Base-by-base conservation (phyloP, 2,329 filamentous ascomycete genomes). In the Talaromyces sp. region DNA sequence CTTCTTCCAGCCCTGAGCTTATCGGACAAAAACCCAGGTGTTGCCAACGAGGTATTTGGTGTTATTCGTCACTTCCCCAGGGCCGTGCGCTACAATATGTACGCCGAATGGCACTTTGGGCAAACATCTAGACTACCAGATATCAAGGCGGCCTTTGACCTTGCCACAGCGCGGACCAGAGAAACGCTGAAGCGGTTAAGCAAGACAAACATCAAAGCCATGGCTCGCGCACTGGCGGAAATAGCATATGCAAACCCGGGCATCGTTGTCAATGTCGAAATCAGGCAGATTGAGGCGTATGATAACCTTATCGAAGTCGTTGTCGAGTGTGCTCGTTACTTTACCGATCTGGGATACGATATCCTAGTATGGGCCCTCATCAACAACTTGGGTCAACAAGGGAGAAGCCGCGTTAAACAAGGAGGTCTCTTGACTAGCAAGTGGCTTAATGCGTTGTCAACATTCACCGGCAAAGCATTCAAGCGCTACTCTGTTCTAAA, bases 301-400 rank as follows among this genome's bases (percentile, higher is more conserved):
- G 90, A 89, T 71, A 99, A 98, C 71, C 83, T 99, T 63, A 96
- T 96, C 60, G 91, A 96, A 63, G 91, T 91, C 5, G 91, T 99
- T 63, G 93, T 98, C 14, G 92, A 97, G 71, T 97, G 93, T 70
- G 92, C 91, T 43, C 89, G 91, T 68, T 97, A 97, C 72, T 97
- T 98, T 67, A 96, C 93, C 1, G 87, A 90, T 58, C 79, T 99
- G 41, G 93, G 91, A 0, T 96, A 96, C 71, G 95, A 99, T 73
- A 90, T 96, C 32, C 81, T 99, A 51, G 90, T 91, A 3, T 99
- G 93, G 92, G 91, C 91, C 21, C 80, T 99, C 51, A 86, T 99
- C 75, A 96, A 87, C 69, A 82, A 84, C 10, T 80, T 89, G 62
- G 81, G 83, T 31, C 82, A 82, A 51, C 80, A 82, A 49, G 82